Conservation (phyloP, 1,139 yeast species). For the Pneumocystis canis region DNA sequence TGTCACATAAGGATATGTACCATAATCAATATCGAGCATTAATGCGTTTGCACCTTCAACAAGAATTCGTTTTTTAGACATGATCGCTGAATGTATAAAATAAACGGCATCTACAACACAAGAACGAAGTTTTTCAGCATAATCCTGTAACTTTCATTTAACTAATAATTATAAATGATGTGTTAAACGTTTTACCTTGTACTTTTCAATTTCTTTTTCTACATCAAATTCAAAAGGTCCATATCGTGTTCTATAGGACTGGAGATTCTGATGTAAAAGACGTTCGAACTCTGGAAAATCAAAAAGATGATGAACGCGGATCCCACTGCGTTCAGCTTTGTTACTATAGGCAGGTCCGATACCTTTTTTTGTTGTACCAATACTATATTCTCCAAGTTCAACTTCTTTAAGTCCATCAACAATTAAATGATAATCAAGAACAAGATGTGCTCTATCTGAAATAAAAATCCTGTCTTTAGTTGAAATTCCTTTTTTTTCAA, state of each 20-base stretch:
- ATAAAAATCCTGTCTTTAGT: slow-evolving; percentile 72
- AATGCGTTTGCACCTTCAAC: slow-evolving; percentile 98
- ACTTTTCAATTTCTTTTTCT: slow-evolving; percentile 64
- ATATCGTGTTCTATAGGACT: slow-evolving; percentile 72
- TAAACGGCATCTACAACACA: slow-evolving; percentile 86
- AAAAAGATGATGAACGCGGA: slow-evolving; percentile 90
- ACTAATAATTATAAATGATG: neutral
- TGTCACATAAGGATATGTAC: slow-evolving; percentile 96
- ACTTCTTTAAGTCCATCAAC: slow-evolving; percentile 91
- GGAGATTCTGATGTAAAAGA: slow-evolving; percentile 60
- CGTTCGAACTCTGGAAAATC: slow-evolving; percentile 87
- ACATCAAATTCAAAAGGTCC: slow-evolving; percentile 83
- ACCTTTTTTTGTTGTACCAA: slow-evolving; percentile 98
- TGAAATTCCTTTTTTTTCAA: slow-evolving; percentile 62
- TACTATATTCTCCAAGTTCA: slow-evolving; percentile 73
- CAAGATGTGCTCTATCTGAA: slow-evolving; percentile 89
- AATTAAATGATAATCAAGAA: slow-evolving; percentile 93
- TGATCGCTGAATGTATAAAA: slow-evolving; percentile 75
- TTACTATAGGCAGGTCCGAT: slow-evolving; percentile 97
- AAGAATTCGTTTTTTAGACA: slow-evolving; percentile 64
- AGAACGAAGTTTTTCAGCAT: slow-evolving; percentile 64
- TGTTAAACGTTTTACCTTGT: slow-evolving; percentile 33
- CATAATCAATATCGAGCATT: slow-evolving; percentile 94
- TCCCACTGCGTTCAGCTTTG: slow-evolving; percentile 91
- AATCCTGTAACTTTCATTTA: slow-evolving; percentile 21